Evolutionary conservation across 208 protist species (phyloP).

Genomic region (Herpetomonas muscarum): DNA sequence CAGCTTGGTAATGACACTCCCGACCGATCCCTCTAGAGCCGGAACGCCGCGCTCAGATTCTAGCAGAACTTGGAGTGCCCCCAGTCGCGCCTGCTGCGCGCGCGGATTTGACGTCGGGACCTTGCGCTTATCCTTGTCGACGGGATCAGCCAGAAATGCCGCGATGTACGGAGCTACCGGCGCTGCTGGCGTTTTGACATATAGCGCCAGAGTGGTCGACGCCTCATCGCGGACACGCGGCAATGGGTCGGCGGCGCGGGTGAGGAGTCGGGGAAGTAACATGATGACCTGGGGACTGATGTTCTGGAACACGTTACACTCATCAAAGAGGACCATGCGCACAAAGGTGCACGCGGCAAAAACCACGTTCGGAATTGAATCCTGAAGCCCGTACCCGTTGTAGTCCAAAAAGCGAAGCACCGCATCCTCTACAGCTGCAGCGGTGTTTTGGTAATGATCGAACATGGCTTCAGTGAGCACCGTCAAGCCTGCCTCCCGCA

Average conservation of each 20-base stretch:
- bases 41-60: constrained; percentile 13
- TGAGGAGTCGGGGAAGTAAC: constrained; percentile 71
- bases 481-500: constrained; percentile 70
- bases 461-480: constrained; percentile 38
- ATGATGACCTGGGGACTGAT: constrained; percentile 41
- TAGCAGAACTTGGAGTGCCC: constrained; percentile 39
- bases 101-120: constrained; percentile 44
- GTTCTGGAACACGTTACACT: constrained; percentile 26
- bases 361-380: constrained; percentile 75
- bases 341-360: constrained; percentile 67
- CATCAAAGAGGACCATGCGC: constrained; percentile 47
- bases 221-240: constrained; percentile 73
- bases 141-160: constrained; percentile 57
- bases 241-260: constrained; percentile 63
- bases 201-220: constrained; percentile 48
- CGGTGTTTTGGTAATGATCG: constrained; percentile 11
- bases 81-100: constrained; percentile 63
- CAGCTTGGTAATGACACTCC: constrained; percentile 46
- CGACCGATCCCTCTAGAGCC: constrained; percentile 7
- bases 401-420: constrained; percentile 77
- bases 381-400: constrained; percentile 75
- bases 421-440: constrained; percentile 36
- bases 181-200: constrained; percentile 34
- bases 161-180: constrained; percentile 31
- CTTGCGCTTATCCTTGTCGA: constrained; percentile 67